These are phyloP conservation scores for Leishmania lainsoni DNA, from an alignment of 208 protist genomes.

Conservation along the genomic window DNA sequence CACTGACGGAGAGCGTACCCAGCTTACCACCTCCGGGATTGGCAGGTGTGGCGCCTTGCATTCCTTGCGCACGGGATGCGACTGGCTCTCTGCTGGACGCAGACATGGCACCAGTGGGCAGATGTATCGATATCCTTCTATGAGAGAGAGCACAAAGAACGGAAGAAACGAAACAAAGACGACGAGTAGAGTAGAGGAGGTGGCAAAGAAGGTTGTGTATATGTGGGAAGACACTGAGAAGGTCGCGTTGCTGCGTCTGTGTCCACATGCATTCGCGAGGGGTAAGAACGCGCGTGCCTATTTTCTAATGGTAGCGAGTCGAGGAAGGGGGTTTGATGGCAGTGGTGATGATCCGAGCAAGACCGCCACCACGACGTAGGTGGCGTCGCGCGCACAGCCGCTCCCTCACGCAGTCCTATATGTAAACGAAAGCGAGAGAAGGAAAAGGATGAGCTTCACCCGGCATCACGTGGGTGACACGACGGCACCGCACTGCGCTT, in stretches of 20 bases:
- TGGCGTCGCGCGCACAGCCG: not conserved
- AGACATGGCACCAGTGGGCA: not conserved
- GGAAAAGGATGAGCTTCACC: too few relatives aligned
- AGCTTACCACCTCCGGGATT: conserved; percentile 5
- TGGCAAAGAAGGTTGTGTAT: too few relatives aligned
- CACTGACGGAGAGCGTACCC: conserved; percentile 39
- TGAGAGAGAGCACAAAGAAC: not conserved
- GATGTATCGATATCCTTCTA: not conserved
- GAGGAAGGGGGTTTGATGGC: not conserved
- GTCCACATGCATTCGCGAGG: not conserved
- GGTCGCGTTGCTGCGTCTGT: conserved; percentile 1
- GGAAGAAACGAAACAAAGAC: too few relatives aligned
- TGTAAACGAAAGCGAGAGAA: not conserved
- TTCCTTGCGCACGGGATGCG: not conserved
- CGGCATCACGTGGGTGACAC: too few relatives aligned
- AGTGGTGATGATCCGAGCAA: not conserved
- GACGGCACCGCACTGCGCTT: too few relatives aligned
- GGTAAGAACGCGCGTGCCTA: not conserved
- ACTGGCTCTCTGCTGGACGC: not conserved
- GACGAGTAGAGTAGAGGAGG: too few relatives aligned
- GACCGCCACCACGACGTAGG: not conserved
- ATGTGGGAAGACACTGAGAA: too few relatives aligned
- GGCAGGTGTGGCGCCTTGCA: not conserved
- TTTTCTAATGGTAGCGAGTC: not conserved
- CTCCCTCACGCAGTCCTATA: not conserved